A percentile compares a stretch with the other conserved stretches of the same genome.
phyloP scores from a whole-genome alignment of 2,329 filamentous ascomycete genomes.

The Claviceps purpurea region DNA sequence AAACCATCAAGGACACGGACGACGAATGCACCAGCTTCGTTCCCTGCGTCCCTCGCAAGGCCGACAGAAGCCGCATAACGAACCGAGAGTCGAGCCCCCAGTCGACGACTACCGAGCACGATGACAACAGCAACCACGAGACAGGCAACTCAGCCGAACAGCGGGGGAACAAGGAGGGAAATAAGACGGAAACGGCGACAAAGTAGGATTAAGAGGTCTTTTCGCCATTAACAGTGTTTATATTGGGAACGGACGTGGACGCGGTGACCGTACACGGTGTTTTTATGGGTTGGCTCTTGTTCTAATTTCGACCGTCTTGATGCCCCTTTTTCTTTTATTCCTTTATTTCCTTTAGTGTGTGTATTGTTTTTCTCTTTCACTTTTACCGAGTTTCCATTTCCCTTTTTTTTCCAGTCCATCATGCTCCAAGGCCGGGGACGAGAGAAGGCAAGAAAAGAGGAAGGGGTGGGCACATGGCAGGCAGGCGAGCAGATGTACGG shows the following conservation, averaged over 20 bases:
- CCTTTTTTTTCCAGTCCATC: not conserved
- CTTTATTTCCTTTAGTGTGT: not conserved
- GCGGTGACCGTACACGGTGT: not conserved
- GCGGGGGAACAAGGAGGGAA: slow-evolving; percentile 14
- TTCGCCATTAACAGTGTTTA: slow-evolving; percentile 5
- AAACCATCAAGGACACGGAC: too few species aligned
- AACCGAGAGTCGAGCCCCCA: slow-evolving; percentile 8
- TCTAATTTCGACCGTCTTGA: slow-evolving; percentile 3
- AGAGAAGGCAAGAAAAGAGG: not conserved
- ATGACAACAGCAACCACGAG: not conserved
- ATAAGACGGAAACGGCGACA: slow-evolving; percentile 13
- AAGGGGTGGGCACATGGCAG: not conserved
- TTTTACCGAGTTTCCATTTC: not conserved
- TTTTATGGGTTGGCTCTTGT: slow-evolving; percentile 3
- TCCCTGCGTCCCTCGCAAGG: slow-evolving; percentile 2
- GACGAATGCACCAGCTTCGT: too few species aligned
- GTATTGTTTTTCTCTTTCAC: not conserved
- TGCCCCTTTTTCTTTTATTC: not conserved
- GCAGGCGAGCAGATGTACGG: not conserved
- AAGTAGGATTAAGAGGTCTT: slow-evolving; percentile 25
- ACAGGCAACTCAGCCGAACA: slow-evolving; percentile 1
- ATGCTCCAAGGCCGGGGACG: not conserved
- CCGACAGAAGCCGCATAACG: slow-evolving; percentile 8
- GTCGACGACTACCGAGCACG: slow-evolving; percentile 4
- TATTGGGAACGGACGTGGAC: not conserved